Percentiles rank a stretch among this genome's conserved stretches.
Evolutionary conservation across 441 rosid species (phyloP).

Genomic region (Populus trichocarpa): DNA sequence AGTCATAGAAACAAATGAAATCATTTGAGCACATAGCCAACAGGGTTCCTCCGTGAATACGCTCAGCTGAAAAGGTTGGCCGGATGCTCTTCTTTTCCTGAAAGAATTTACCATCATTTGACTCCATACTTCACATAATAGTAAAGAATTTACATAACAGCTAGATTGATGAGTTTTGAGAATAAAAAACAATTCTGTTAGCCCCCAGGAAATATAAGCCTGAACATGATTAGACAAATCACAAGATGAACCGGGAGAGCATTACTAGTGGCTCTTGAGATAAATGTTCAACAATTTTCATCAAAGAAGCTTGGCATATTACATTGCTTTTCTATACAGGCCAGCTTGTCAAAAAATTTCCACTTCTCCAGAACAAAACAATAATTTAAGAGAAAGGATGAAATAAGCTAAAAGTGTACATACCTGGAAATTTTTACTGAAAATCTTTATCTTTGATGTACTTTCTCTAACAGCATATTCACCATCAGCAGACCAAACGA

Average conservation of each 20-base stretch:
- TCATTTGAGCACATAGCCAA: slow-evolving; percentile 98
- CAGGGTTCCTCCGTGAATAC: slow-evolving; percentile 79
- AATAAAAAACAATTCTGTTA: neutral
- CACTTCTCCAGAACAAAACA: neutral
- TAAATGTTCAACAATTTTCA: neutral
- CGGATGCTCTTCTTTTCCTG: slow-evolving; percentile 91
- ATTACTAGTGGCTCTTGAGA: neutral
- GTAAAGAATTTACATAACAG: neutral
- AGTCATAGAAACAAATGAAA: slow-evolving; percentile 97
- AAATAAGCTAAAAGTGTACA: slow-evolving; percentile 12
- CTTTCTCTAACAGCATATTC: slow-evolving; percentile 98
- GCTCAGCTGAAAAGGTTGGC: slow-evolving; percentile 95
- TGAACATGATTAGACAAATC: neutral
- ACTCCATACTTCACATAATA: neutral
- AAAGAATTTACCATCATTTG: slow-evolving; percentile 26
- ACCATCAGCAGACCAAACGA: slow-evolving; percentile 96
- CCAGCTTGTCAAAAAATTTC: neutral
- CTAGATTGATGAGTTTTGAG: neutral
- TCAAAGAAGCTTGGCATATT: neutral
- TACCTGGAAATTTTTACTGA: slow-evolving; percentile 97
- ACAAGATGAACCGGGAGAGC: neutral
- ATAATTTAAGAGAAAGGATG: neutral
- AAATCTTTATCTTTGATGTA: slow-evolving; percentile 84
- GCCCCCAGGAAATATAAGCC: neutral
- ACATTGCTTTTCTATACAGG: neutral